phyloP scores from a whole-genome alignment of 2,329 filamentous ascomycete genomes.

The Xylaria arbuscula region DNA sequence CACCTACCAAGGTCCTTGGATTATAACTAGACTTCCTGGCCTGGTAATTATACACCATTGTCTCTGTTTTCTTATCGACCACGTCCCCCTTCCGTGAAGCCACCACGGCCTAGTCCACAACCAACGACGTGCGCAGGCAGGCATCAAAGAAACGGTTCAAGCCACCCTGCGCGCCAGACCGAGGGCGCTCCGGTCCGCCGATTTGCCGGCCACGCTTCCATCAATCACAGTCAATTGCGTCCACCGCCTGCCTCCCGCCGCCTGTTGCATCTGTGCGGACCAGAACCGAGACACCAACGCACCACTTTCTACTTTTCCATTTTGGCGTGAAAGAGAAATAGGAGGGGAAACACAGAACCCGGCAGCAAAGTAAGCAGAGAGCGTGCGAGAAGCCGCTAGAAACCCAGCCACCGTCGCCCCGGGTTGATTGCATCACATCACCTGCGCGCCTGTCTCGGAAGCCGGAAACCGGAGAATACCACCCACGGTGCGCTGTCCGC shows the following conservation, averaged over 20 bases:
- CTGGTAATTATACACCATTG: background rate
- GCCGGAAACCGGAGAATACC: background rate
- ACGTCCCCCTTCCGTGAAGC: background rate
- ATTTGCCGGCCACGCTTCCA: slow-evolving; percentile 14
- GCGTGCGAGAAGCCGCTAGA: slow-evolving; percentile 2
- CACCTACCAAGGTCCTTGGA: background rate
- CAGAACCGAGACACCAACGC: slow-evolving; percentile 1
- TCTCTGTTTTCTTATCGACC: background rate
- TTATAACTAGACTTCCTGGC: background rate
- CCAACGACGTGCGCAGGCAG: background rate
- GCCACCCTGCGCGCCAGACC: slow-evolving; percentile 19
- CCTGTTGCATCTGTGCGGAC: slow-evolving; percentile 1
- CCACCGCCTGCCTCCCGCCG: slow-evolving; percentile 15
- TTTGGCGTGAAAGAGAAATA: background rate
- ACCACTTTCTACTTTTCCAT: background rate
- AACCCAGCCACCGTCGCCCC: slow-evolving; percentile 4
- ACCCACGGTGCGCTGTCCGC: slow-evolving; percentile 7
- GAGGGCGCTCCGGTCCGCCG: slow-evolving; percentile 16
- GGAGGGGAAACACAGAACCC: background rate
- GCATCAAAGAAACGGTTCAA: slow-evolving; percentile 9
- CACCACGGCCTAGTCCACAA: slow-evolving; percentile 5
- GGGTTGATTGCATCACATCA: slow-evolving; percentile 21
- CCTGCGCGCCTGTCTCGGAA: slow-evolving; percentile 16
- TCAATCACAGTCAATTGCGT: background rate
- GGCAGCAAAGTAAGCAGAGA: background rate